Evolutionary conservation across 352 stramenopile species (phyloP).

Genomic region (Phytophthora europaea): DNA sequence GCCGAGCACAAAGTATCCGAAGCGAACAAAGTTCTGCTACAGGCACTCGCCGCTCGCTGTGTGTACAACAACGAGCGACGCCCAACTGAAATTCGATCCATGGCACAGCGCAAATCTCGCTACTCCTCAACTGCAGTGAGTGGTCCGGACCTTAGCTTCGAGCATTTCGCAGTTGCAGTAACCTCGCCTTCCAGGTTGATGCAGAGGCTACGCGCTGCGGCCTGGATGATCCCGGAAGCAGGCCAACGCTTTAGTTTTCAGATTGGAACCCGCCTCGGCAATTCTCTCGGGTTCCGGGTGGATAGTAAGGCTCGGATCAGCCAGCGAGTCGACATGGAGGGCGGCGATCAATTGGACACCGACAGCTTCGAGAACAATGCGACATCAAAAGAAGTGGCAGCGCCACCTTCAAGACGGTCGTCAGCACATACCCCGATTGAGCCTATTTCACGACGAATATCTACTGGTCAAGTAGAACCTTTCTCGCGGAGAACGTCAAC

Average conservation of each 20-base stretch:
- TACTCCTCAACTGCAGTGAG: constrained; percentile 36
- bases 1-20: constrained; percentile 38
- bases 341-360: constrained; percentile 26
- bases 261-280: constrained; percentile 22
- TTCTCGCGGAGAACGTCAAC: constrained; percentile 12
- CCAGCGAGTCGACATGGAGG: constrained; percentile 22
- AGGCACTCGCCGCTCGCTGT: constrained; percentile 35
- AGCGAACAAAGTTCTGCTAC: constrained; percentile 25
- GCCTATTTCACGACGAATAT: constrained; percentile 2
- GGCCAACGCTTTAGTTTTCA: constrained; percentile 38
- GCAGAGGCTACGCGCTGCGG: constrained; percentile 25
- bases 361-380: constrained; percentile 36
- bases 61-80: constrained; percentile 41
- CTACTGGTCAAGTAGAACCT: constrained; percentile 11
- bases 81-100: constrained; percentile 20
- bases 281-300: constrained; percentile 22
- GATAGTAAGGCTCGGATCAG: constrained; percentile 32
- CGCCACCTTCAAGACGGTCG: constrained; percentile 16
- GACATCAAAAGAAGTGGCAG: constrained; percentile 12
- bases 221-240: constrained; percentile 25
- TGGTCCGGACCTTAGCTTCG: constrained; percentile 21
- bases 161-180: constrained; percentile 22
- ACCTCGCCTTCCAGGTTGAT: constrained; percentile 23
- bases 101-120: constrained; percentile 34
- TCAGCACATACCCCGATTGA: constrained; percentile 20